Evolutionary conservation across 2,329 filamentous ascomycete genomes (phyloP), one percentile per base, ranked within the genome.

Genomic region (Sclerotinia minor): DNA sequence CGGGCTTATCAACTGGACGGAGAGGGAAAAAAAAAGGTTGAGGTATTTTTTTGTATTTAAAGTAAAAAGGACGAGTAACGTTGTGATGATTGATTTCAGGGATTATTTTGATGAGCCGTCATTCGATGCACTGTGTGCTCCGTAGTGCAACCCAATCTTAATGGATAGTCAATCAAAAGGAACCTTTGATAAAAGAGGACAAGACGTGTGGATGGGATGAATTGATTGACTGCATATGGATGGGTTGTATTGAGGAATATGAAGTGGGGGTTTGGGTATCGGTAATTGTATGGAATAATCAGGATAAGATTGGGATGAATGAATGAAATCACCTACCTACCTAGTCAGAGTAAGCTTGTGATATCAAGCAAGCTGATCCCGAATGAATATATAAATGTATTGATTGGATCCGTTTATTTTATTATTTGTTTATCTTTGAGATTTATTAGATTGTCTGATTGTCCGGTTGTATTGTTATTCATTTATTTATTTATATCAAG

Each of bases 221-320:
- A 24, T 38, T 41, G 21, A 57, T 24, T 57, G 32, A 41, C 13
- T 24, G 53, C 53, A 38, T 57, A 6, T 35, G 29, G 29, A 21
- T 38, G 21, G 21, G 15, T 41, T 57, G 53, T 41, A 41, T 38
- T 57, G 53, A 57, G 53, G 38, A 57, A 57, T 57, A 38, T 57
- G 32, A 57, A 38, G 54, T 57, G 54, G 54, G 54, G 54, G 54
- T 57, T 57, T 17, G 24, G 35, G 13, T 35, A 19, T 15, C 11
- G 38, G 24, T 26, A 57, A 57, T 24, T 55, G 32, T 24, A 41
- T 2, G 32, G 54, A 26, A 41, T 38, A 55, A 32, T 38, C 15
- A 15, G 49, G 49, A 52, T 15, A 29, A 29, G 35, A 57, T 26
- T 11, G 11, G 32, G 32, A n/a, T 55, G 29, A 6, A 26, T 52